Conservation (phyloP, 2,329 filamentous ascomycete species). For the Colletotrichum cereale region DNA sequence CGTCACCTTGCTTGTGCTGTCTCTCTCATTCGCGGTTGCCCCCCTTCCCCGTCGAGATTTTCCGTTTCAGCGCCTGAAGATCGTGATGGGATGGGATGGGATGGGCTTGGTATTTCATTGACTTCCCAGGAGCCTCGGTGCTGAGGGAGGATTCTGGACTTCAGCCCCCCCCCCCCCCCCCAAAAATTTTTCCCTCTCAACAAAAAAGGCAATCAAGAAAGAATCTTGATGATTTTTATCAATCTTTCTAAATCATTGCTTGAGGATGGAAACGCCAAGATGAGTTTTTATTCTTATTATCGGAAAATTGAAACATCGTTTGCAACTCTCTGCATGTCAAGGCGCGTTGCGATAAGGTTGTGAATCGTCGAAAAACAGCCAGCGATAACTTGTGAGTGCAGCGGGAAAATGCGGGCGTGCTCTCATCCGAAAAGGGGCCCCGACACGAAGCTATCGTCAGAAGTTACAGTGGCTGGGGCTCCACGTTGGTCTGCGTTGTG, state of each 20-base stretch:
- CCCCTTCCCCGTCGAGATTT: slow-evolving; percentile 20
- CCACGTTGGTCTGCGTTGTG: neutral
- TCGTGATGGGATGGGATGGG: slow-evolving; percentile 10
- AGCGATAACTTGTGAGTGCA: neutral
- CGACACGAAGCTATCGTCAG: slow-evolving; percentile 35
- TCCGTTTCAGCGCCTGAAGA: slow-evolving; percentile 38
- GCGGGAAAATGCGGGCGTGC: slow-evolving; percentile 12
- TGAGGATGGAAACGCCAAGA: too few species aligned
- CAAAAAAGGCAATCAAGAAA: neutral
- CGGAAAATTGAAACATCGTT: too few species aligned
- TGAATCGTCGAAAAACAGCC: neutral
- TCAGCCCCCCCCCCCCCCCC: too few species aligned
- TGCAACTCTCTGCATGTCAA: neutral
- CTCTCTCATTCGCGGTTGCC: slow-evolving; percentile 22
- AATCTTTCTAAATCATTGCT: too few species aligned
- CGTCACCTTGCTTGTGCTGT: neutral
- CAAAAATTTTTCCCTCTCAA: too few species aligned
- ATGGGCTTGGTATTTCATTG: slow-evolving; percentile 30
- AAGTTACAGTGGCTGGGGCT: slow-evolving; percentile 11
- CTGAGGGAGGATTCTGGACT: neutral
- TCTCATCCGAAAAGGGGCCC: neutral
- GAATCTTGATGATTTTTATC: too few species aligned
- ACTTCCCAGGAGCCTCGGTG: neutral
- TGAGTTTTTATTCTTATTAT: too few species aligned
- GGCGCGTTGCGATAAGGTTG: neutral